Percentiles rank a stretch among this genome's conserved stretches.
Conservation (phyloP, 2,329 filamentous ascomycete species). For the Plenodomus lindquistii region DNA sequence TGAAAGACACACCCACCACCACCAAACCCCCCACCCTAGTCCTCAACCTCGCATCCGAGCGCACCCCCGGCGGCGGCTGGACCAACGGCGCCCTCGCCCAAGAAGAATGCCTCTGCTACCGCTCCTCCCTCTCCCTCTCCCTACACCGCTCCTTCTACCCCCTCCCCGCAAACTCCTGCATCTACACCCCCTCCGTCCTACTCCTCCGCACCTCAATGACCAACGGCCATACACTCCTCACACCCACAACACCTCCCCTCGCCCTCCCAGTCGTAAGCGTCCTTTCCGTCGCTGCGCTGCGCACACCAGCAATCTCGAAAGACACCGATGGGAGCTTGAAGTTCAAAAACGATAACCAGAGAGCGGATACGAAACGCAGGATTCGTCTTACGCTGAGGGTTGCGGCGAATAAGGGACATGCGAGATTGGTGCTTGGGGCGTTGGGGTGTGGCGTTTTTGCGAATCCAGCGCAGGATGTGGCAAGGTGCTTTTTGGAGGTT, state of each 20-base stretch:
- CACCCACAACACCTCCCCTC: slow-evolving; percentile 25
- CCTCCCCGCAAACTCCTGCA: slow-evolving; percentile 52
- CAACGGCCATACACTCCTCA: slow-evolving; percentile 54
- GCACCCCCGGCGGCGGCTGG: slow-evolving; percentile 66
- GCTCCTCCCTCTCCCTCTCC: slow-evolving; percentile 58
- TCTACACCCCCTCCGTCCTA: slow-evolving; percentile 65
- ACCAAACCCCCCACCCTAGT: slow-evolving; percentile 54
- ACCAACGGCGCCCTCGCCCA: slow-evolving; percentile 64
- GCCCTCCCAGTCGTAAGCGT: slow-evolving; percentile 60
- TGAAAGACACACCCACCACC: not conserved
- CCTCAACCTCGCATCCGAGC: slow-evolving; percentile 68
- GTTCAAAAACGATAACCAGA: slow-evolving; percentile 43
- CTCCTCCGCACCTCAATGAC: slow-evolving; percentile 59
- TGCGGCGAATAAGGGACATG: slow-evolving; percentile 61
- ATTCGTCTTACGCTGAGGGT: slow-evolving; percentile 65
- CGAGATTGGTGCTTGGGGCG: slow-evolving; percentile 67
- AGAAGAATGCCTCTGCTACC: slow-evolving; percentile 71
- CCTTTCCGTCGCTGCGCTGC: slow-evolving; percentile 63
- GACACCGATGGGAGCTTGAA: slow-evolving; percentile 5
- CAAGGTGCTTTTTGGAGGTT: slow-evolving; percentile 64
- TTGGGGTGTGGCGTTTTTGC: slow-evolving; percentile 69
- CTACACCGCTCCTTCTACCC: slow-evolving; percentile 59
- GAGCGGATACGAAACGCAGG: slow-evolving; percentile 63
- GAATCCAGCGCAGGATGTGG: slow-evolving; percentile 67
- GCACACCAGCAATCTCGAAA: slow-evolving; percentile 42